Evolutionary conservation across 2,329 filamentous ascomycete genomes (phyloP).

Genomic region (Diaporthe sp.): DNA sequence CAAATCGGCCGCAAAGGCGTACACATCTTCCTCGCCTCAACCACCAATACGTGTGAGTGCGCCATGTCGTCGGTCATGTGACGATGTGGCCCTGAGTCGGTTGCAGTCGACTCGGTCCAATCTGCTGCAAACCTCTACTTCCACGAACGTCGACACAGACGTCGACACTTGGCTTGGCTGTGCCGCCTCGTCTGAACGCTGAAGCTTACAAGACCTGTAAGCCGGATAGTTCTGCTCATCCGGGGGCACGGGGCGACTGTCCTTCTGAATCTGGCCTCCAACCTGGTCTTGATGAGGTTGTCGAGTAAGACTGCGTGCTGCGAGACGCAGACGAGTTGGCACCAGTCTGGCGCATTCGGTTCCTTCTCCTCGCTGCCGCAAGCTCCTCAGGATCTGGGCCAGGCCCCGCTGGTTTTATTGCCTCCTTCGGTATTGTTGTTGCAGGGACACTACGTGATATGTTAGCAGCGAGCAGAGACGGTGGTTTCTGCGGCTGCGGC

Average conservation of each 20-base stretch:
- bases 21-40: not conserved
- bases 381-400: constrained; percentile 63
- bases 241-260: constrained; percentile 3
- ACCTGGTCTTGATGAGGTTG: constrained; percentile 53
- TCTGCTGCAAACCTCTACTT: not conserved
- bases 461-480: not conserved
- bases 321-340: constrained; percentile 47
- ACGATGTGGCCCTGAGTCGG: not conserved
- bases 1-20: not conserved
- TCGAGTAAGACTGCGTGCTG: constrained; percentile 53
- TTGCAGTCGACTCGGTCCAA: not conserved
- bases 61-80: not conserved
- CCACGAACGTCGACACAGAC: not conserved
- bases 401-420: constrained; percentile 59
- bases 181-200: too few species aligned
- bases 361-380: constrained; percentile 50
- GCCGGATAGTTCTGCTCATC: not conserved
- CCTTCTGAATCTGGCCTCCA: constrained; percentile 42
- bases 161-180: not conserved
- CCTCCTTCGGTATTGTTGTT: constrained; percentile 59
- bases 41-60: not conserved
- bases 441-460: constrained; percentile 51
- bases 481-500: not conserved
- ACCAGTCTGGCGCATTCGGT: constrained; percentile 34
- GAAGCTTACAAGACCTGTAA: not conserved